Evolutionary conservation across 371 early-diverging fungal species (phyloP).

Genomic region (Mycotypha africana): DNA sequence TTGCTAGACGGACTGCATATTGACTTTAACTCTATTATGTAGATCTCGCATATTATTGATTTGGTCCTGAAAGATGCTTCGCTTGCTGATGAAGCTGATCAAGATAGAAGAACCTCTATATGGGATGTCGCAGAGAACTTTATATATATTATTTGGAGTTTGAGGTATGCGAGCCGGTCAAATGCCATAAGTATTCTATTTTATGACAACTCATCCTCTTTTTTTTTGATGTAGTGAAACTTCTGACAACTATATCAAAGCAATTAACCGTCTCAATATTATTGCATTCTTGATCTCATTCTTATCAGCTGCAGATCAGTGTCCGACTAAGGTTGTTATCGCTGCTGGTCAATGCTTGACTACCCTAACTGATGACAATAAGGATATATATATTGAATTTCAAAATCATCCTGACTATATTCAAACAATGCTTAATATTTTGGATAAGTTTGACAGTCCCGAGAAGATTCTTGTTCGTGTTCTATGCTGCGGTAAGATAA

Average conservation of each 20-base stretch:
- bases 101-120: conserved; percentile 53
- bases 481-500: conserved; percentile 47
- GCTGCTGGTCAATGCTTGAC: conserved; percentile 81
- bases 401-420: conserved; percentile 55
- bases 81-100: conserved; percentile 34
- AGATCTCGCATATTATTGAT: conserved; percentile 41
- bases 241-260: conserved; percentile 58
- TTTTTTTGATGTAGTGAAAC: conserved; percentile 65
- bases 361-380: conserved; percentile 79
- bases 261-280: conserved; percentile 60
- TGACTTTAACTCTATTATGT: too few species aligned
- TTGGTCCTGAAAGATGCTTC: conserved; percentile 45
- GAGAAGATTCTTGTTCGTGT: conserved; percentile 45
- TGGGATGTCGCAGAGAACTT: conserved; percentile 73
- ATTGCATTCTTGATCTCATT: conserved; percentile 67
- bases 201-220: too few species aligned
- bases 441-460: conserved; percentile 33
- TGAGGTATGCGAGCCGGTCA: too few species aligned
- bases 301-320: conserved; percentile 53
- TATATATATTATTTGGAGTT: conserved; percentile 64
- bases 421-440: conserved; percentile 42
- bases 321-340: conserved; percentile 58
- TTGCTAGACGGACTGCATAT: too few species aligned
- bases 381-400: conserved; percentile 53
- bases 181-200: too few species aligned